phyloP scores from a whole-genome alignment of 2,329 filamentous ascomycete species.

The Beauveria bassiana region DNA sequence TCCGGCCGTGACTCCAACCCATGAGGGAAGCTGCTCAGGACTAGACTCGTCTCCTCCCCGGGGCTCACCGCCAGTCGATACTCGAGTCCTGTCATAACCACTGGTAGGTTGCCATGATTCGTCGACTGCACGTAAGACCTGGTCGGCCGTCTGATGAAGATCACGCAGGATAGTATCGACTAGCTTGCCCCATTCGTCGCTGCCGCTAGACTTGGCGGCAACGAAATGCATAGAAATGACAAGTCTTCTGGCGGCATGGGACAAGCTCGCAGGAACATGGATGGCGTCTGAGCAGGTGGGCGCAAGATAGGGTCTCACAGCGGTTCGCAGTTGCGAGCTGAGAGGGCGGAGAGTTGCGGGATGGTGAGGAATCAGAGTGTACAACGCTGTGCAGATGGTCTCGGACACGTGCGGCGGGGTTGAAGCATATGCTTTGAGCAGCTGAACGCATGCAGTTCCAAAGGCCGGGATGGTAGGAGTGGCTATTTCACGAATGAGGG shows the following conservation, averaged over 20 bases:
- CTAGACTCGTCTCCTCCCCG: slow-evolving; percentile 35
- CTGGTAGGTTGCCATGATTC: slow-evolving; percentile 73
- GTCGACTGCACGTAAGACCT: slow-evolving; percentile 67
- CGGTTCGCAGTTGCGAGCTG: slow-evolving; percentile 56
- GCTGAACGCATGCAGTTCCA: slow-evolving; percentile 62
- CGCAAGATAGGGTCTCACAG: slow-evolving; percentile 53
- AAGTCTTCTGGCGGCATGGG: slow-evolving; percentile 53
- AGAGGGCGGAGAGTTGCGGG: slow-evolving; percentile 77
- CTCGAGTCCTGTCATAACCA: slow-evolving; percentile 35
- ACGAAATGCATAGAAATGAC: slow-evolving; percentile 69
- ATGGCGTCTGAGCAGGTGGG: slow-evolving; percentile 49
- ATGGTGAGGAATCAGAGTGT: slow-evolving; percentile 67
- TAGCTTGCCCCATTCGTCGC: slow-evolving; percentile 70
- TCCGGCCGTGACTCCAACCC: slow-evolving; percentile 70
- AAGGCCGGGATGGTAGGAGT: slow-evolving; percentile 74
- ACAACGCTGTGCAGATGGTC: slow-evolving; percentile 63
- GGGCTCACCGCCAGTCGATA: slow-evolving; percentile 39
- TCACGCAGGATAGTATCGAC: slow-evolving; percentile 54
- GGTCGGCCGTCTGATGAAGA: slow-evolving; percentile 65
- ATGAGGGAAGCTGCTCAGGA: slow-evolving; percentile 51
- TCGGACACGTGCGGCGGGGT: slow-evolving; percentile 48
- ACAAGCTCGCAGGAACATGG: slow-evolving; percentile 44
- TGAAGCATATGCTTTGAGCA: slow-evolving; percentile 38
- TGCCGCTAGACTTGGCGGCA: slow-evolving; percentile 68
- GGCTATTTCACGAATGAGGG: slow-evolving; percentile 77